Evolutionary conservation across 2,329 filamentous ascomycete genomes (phyloP), one percentile per base, ranked within the genome.

Genomic region (Exophiala sp.): DNA sequence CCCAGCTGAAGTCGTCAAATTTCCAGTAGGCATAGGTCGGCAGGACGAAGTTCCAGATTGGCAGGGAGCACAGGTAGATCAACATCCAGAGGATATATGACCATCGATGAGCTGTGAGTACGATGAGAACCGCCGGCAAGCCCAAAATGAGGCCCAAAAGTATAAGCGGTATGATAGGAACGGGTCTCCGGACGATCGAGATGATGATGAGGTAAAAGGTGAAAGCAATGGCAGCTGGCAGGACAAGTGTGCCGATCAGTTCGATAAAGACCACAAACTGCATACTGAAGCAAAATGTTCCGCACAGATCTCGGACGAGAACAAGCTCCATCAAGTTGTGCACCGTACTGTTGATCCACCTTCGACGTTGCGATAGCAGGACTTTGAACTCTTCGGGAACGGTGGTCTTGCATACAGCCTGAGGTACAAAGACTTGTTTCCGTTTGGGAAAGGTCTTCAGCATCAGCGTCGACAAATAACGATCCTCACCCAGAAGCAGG

Each of bases 231-330:
- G 95, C 95, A 43, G 94, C 95, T 2, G 94, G 94, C 18, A 99
- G 80, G 9, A 99, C 94, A 50, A 99, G 78, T 1, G 95, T 99
- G 65, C 94, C 94, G 51, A 97, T 82, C 51, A 99, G 79, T 74
- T 99, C 94, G 67, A 99, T 88, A 69, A 91, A 95, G 59, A 99
- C 87, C 61, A 99, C 87, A 69, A 99, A 99, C 74, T 99, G 94
- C 94, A 99, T 99, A 72, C 90, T 96, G 79, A 99, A 99, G 78
- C 95, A 99, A 77, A 99, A 99, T 2, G 94, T 99, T 62, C 94
- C 94, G 68, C 94, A 99, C 12, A 99, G 82, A 76, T 99, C 94
- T 61, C 91, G 85, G 41, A 99, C 95, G 33, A 99, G 82, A 48
- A 97, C 85, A 55, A 99, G 83, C 72, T 99, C 94, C 89, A 99